These are phyloP conservation scores for Wickerhamiella parazyma DNA, from an alignment of 805 yeast genomes.

Conservation along the genomic window DNA sequence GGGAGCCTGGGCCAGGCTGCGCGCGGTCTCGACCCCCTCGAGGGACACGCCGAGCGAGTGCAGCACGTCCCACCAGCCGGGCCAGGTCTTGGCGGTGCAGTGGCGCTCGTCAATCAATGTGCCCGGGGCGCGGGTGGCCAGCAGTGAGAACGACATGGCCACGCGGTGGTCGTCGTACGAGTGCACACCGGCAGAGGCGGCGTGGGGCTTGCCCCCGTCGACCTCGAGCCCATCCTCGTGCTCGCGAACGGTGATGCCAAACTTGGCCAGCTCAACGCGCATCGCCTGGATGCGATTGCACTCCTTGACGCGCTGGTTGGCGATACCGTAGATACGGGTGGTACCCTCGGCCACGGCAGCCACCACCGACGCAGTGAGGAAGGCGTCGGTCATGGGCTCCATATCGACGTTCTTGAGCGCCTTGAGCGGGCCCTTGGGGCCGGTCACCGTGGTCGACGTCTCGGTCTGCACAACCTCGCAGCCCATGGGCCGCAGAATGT, in stretches of 20 bases:
- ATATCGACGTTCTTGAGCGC: constrained; percentile 73
- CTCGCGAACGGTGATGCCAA: constrained; percentile 77
- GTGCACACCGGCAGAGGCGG: constrained; percentile 19
- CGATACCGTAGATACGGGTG: constrained; percentile 86
- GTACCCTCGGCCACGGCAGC: constrained; percentile 77
- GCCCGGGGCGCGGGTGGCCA: constrained; percentile 55
- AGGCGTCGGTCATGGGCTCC: constrained; percentile 99
- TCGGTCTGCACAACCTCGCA: constrained; percentile 73
- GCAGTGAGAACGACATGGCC: constrained; percentile 88
- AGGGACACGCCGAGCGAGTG: constrained; percentile 51
- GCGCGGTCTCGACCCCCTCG: constrained; percentile 54
- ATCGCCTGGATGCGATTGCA: constrained; percentile 94
- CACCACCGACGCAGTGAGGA: constrained; percentile 88
- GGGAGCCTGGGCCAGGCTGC: constrained; percentile 7
- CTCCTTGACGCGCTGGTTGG: constrained; percentile 95
- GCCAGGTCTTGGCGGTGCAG: constrained; percentile 98
- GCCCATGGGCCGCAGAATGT: constrained; percentile 90
- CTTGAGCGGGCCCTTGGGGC: constrained; percentile 66
- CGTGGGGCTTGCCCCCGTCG: constrained; percentile 41
- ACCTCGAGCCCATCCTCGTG: constrained; percentile 87
- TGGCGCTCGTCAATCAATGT: constrained; percentile 75
- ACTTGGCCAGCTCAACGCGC: constrained; percentile 76
- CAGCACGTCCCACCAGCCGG: constrained; percentile 98
- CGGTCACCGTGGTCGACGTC: constrained; percentile 81
- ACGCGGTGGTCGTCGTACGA: constrained; percentile 95